Evolutionary conservation across 139 green algal genomes (phyloP).

Genomic region (Auxenochlorella pyrenoidosa): DNA sequence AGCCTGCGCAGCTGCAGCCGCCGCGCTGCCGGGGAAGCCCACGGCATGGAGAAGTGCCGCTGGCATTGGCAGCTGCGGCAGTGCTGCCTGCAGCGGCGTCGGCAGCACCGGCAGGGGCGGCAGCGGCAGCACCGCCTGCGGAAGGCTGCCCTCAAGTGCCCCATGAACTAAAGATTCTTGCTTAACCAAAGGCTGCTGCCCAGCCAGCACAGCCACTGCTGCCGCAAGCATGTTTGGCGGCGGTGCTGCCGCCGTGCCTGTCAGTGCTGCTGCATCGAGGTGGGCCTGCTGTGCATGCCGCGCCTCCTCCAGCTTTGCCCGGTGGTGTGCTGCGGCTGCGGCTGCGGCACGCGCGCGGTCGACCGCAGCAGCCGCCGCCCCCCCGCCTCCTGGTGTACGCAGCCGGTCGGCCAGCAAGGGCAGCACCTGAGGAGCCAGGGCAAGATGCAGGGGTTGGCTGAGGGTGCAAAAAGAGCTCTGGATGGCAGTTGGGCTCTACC

Average conservation of each 20-base stretch:
- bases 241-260: neutral
- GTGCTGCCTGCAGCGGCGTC: neutral
- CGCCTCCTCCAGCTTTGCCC: neutral
- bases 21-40: neutral
- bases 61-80: neutral
- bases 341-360: neutral
- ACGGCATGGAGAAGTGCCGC: neutral
- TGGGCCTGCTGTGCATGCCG: neutral
- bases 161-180: neutral
- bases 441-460: no score
- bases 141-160: neutral
- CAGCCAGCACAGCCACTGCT: neutral
- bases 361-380: neutral
- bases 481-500: no score
- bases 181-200: neutral
- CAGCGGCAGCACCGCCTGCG: neutral
- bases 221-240: neutral
- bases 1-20: neutral
- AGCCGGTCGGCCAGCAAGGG: slow-evolving; percentile 53
- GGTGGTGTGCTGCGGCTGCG: neutral
- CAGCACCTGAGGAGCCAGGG: slow-evolving; percentile 44
- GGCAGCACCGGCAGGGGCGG: neutral
- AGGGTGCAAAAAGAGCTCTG: no score
- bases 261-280: neutral
- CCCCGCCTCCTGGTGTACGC: neutral